phyloP scores from a whole-genome alignment of 2,329 filamentous ascomycete species.

The Pseudogymnoascus sp. region DNA sequence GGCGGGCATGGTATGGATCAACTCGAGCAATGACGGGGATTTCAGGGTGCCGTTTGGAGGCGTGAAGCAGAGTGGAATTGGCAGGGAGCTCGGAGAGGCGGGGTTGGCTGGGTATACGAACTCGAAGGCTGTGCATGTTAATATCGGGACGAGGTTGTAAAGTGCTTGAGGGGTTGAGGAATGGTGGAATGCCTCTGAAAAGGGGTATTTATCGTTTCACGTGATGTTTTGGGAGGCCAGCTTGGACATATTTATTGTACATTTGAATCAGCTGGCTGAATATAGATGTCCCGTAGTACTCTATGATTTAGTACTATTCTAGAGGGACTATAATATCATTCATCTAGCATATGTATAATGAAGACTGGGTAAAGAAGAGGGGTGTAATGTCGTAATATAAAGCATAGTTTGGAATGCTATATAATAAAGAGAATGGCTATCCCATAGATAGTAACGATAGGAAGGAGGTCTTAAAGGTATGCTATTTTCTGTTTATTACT shows the following conservation, averaged over 20 bases:
- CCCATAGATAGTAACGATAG: too few relatives aligned
- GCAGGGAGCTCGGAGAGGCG: conserved; percentile 42
- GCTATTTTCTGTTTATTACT: neutral
- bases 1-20: conserved; percentile 46
- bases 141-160: conserved; percentile 28
- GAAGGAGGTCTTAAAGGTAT: neutral
- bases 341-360: too few relatives aligned
- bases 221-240: neutral
- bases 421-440: too few relatives aligned
- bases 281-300: neutral
- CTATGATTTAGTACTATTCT: too few relatives aligned
- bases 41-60: conserved; percentile 49
- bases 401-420: too few relatives aligned
- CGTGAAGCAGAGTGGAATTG: conserved; percentile 55
- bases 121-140: conserved; percentile 36
- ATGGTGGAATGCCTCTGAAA: neutral
- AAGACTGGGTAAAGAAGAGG: too few relatives aligned
- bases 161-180: neutral
- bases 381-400: too few relatives aligned
- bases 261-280: neutral
- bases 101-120: conserved; percentile 39
- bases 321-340: too few relatives aligned
- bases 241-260: neutral
- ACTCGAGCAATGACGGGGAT: conserved; percentile 36
- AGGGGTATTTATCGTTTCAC: neutral